A percentile compares a stretch with the other conserved stretches of the same genome.
Conservation (phyloP, 805 yeast genomes). For the Schwanniomyces yamadae region DNA sequence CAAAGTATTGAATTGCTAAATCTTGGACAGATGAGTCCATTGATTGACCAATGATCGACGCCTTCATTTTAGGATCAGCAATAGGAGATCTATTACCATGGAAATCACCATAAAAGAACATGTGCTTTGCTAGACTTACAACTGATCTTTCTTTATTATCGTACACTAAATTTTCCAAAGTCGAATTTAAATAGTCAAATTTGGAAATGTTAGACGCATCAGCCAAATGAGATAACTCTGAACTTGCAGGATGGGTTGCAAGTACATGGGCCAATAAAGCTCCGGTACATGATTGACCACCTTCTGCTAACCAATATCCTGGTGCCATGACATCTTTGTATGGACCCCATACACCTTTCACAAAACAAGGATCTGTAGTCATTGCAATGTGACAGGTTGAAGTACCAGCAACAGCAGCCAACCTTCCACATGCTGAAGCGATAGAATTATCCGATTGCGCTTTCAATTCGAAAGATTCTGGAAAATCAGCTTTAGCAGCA, state of each 20-base stretch:
- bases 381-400: slow-evolving; percentile 94
- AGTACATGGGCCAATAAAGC: slow-evolving; percentile 87
- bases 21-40: slow-evolving; percentile 88
- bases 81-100: slow-evolving; percentile 98
- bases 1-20: slow-evolving; percentile 81
- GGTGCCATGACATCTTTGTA: slow-evolving; percentile 91
- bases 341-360: slow-evolving; percentile 98
- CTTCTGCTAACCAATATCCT: slow-evolving; percentile 93
- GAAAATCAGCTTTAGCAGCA: slow-evolving; percentile 79
- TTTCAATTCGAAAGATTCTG: slow-evolving; percentile 34
- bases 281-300: slow-evolving; percentile 98
- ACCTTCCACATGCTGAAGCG: slow-evolving; percentile 70
- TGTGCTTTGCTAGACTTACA: slow-evolving; percentile 75
- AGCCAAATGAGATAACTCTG: slow-evolving; percentile 65
- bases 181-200: slow-evolving; percentile 79
- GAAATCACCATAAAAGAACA: slow-evolving; percentile 93
- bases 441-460: slow-evolving; percentile 50
- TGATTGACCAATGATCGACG: slow-evolving; percentile 86
- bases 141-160: slow-evolving; percentile 65
- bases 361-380: slow-evolving; percentile 82
- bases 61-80: slow-evolving; percentile 92
- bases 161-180: slow-evolving; percentile 63
- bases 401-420: slow-evolving; percentile 98
- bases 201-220: slow-evolving; percentile 68
- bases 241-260: slow-evolving; percentile 83